These are phyloP conservation scores for Sarocladium oryzae DNA, from an alignment of 2,329 filamentous ascomycete genomes.

Conservation along the genomic window DNA sequence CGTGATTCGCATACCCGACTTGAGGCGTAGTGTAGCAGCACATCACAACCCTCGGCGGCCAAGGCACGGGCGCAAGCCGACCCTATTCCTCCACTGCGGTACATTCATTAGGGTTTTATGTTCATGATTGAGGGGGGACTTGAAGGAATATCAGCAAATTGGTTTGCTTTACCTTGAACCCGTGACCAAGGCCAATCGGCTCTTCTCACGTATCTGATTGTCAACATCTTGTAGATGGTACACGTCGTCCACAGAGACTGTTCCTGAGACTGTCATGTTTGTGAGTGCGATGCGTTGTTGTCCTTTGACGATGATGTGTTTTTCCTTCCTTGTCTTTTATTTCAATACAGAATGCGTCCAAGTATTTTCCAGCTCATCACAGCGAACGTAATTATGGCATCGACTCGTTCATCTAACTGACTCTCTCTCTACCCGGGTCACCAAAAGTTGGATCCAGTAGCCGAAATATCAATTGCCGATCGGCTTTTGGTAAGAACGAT, in stretches of 20 bases:
- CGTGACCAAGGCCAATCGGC: conserved; percentile 26
- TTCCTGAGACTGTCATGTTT: background rate
- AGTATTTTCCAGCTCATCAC: too few relatives aligned
- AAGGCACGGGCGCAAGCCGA: conserved; percentile 24
- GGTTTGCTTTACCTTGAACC: conserved; percentile 21
- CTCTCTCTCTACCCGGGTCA: too few relatives aligned
- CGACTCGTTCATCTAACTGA: too few relatives aligned
- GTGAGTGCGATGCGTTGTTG: background rate
- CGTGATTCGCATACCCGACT: conserved; percentile 19
- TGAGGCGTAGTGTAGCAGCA: conserved; percentile 27
- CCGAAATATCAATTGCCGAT: background rate
- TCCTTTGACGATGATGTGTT: too few relatives aligned
- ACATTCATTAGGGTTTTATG: background rate
- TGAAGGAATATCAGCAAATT: background rate
- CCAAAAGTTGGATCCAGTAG: background rate
- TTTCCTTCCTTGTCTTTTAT: too few relatives aligned
- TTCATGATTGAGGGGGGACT: too few relatives aligned
- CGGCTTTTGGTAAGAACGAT: background rate
- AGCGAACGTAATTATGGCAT: too few relatives aligned
- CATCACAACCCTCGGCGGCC: conserved; percentile 28
- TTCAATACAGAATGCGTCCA: too few relatives aligned
- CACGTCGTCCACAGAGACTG: background rate
- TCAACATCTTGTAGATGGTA: background rate
- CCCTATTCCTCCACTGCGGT: conserved; percentile 27
- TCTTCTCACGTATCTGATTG: conserved; percentile 7